These are phyloP conservation scores for Exobasidium cylindrosporum DNA, from an alignment of 1,284 basidiomycete genomes.

Conservation along the genomic window DNA sequence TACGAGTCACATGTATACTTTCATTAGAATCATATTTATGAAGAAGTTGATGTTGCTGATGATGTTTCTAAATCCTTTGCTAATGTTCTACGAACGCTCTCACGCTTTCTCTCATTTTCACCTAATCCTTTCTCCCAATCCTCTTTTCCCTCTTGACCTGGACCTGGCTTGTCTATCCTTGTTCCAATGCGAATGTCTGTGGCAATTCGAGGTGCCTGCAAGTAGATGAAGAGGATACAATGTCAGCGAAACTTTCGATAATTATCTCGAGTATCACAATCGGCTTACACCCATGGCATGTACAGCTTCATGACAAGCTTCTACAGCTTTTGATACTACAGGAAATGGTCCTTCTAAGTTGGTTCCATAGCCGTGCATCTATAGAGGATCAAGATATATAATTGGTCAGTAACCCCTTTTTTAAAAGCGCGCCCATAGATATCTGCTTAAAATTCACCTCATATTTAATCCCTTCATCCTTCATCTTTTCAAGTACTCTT, in stretches of 20 bases:
- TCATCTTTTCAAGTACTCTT: slow-evolving; percentile 39
- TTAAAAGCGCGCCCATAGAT: slow-evolving; percentile 10
- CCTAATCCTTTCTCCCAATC: slow-evolving; percentile 29
- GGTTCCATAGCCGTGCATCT: slow-evolving; percentile 48
- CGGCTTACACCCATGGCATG: slow-evolving; percentile 43
- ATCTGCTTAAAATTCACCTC: slow-evolving; percentile 28
- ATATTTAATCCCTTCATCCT: slow-evolving; percentile 43
- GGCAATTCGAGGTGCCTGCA: slow-evolving; percentile 39
- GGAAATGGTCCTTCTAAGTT: slow-evolving; percentile 51
- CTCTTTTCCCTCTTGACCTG: slow-evolving; percentile 12
- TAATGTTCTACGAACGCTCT: slow-evolving; percentile 35
- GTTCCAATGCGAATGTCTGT: slow-evolving; percentile 54
- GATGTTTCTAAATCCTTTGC: no score
- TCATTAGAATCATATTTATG: no score
- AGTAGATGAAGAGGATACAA: slow-evolving; percentile 9
- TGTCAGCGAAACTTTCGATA: background rate
- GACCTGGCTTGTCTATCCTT: slow-evolving; percentile 26
- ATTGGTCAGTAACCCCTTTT: background rate
- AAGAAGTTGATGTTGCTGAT: no score
- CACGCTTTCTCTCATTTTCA: slow-evolving; percentile 51
- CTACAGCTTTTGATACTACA: slow-evolving; percentile 42
- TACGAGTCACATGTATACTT: no score
- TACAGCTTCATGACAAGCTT: slow-evolving; percentile 50
- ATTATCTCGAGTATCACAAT: background rate
- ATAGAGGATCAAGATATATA: background rate